Evolutionary conservation across 257 asterid species (phyloP).

Genomic region (Ophiorrhiza pumila): DNA sequence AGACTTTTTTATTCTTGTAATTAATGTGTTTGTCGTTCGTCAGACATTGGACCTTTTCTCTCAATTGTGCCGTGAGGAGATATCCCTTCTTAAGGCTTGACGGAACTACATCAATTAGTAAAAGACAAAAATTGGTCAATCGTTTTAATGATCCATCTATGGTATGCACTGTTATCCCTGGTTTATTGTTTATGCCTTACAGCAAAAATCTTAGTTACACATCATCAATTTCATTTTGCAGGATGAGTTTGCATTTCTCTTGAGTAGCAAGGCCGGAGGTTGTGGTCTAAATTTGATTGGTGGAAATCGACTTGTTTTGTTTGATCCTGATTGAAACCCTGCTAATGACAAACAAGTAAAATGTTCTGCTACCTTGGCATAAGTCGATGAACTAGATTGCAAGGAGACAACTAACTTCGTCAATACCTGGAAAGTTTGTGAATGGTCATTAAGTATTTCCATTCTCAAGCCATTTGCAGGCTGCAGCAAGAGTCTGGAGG

Average conservation of each 20-base stretch:
- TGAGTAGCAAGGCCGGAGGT: conserved; percentile 99
- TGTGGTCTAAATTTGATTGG: conserved; percentile 98
- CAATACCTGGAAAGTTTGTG: not conserved
- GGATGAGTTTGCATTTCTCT: conserved; percentile 96
- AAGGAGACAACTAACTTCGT: not conserved
- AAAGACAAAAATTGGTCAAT: conserved; percentile 93
- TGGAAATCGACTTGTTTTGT: conserved; percentile 88
- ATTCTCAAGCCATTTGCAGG: conserved; percentile 45
- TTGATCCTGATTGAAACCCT: conserved; percentile 99
- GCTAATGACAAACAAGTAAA: conserved; percentile 98
- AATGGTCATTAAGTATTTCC: not conserved
- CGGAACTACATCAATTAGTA: conserved; percentile 88
- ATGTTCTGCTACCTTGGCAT: not conserved
- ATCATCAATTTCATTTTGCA: conserved; percentile 27
- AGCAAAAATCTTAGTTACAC: conserved; percentile 14
- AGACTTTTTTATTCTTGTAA: conserved; percentile 18
- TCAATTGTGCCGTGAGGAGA: conserved; percentile 94
- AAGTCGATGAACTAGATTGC: not conserved
- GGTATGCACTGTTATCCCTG: conserved; percentile 38
- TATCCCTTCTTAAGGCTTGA: conserved; percentile 95
- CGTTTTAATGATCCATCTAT: conserved; percentile 77
- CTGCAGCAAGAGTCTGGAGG: conserved; percentile 99
- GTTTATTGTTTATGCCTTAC: conserved; percentile 18
- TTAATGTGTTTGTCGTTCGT: conserved; percentile 16
- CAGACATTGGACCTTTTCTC: conserved; percentile 96